Base-by-base conservation (phyloP, 2,329 filamentous ascomycete species). In the Hyphodiscus sp. region DNA sequence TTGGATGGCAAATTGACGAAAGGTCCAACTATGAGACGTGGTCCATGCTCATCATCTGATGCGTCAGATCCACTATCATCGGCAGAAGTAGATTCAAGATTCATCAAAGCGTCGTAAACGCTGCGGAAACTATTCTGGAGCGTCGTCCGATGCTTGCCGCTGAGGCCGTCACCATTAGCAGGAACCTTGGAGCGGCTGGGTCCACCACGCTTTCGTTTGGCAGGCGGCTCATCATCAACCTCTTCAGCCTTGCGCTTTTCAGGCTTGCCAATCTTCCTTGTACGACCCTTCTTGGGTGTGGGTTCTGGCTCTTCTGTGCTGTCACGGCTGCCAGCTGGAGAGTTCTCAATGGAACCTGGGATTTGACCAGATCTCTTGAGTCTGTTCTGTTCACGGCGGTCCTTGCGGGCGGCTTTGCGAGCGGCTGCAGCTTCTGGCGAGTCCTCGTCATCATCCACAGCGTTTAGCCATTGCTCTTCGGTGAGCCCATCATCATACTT, bases 401-500 rank as follows among this genome's bases (percentile, higher is more conserved):
- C 89, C 60, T 91, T 89, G 50, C 88, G 83, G 4, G 89, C 89
- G 67, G 91, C 85, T 66, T 96, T 97, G 42, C 94, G 85, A 38
- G 89, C 88, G 41, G 95, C 91, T 1, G 94, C 94, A 51, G 90
- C 91, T 68, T 97, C 94, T 29, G 96, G 91, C 0, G 83, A 86
- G 68, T 99, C 94, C 1, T 99, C 94, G 49, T 96, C 91, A 56
- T 95, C 92, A 68, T 99, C 94, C 30, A 99, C 92, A 51, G 94
- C 94, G 76, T 96, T 92, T 49, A 97, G 81, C 94, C 94, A 99
- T 71, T 99, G 95, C 74, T 99, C 94, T 73, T 99, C 95, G 0
- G 94, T 97, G 29, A 99, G 82, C 50, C 95, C 94, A 66, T 99
- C 94, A 65, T 99, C 94, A 64, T 99, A 99, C 70, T 87, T 88